These are phyloP conservation scores for Aspergillus ibericus DNA, from an alignment of 2,329 filamentous ascomycete species.

Conservation along the genomic window DNA sequence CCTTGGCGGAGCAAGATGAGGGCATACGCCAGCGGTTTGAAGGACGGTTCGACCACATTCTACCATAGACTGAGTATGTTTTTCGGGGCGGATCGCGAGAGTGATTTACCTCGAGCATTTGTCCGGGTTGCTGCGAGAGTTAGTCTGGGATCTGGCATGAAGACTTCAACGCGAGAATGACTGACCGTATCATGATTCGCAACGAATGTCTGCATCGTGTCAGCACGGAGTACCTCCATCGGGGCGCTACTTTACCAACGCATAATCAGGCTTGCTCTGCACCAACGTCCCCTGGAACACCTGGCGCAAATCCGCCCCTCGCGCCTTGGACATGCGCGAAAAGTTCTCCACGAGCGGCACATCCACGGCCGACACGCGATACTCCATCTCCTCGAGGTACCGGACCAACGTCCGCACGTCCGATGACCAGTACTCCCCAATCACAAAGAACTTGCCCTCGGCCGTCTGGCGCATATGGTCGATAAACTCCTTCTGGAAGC, in stretches of 20 bases:
- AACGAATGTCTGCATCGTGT: constrained; percentile 63
- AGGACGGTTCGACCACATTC: neutral
- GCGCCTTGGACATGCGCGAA: constrained; percentile 57
- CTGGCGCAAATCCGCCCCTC: constrained; percentile 60
- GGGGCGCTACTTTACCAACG: constrained; percentile 48
- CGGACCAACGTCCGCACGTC: constrained; percentile 56
- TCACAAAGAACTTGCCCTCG: constrained; percentile 60
- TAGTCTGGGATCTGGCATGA: neutral
- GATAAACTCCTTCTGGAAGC: constrained; percentile 68
- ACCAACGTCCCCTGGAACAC: constrained; percentile 65
- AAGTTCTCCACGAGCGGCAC: constrained; percentile 60
- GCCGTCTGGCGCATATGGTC: constrained; percentile 53
- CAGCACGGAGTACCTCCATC: constrained; percentile 1
- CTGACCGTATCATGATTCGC: constrained; percentile 69
- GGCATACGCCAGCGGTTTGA: constrained; percentile 10
- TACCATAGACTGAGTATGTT: neutral
- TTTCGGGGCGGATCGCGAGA: too few relatives aligned
- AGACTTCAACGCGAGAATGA: neutral
- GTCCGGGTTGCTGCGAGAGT: constrained; percentile 13
- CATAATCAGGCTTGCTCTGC: constrained; percentile 52
- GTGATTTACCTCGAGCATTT: constrained; percentile 32
- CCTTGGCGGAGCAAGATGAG: constrained; percentile 10
- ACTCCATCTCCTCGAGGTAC: constrained; percentile 60
- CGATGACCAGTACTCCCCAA: constrained; percentile 70
- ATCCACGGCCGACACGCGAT: constrained; percentile 65